Evolutionary conservation across 1,284 basidiomycete genomes (phyloP), one percentile per base, ranked within the genome.

Genomic region (Moniliophthora roreri): DNA sequence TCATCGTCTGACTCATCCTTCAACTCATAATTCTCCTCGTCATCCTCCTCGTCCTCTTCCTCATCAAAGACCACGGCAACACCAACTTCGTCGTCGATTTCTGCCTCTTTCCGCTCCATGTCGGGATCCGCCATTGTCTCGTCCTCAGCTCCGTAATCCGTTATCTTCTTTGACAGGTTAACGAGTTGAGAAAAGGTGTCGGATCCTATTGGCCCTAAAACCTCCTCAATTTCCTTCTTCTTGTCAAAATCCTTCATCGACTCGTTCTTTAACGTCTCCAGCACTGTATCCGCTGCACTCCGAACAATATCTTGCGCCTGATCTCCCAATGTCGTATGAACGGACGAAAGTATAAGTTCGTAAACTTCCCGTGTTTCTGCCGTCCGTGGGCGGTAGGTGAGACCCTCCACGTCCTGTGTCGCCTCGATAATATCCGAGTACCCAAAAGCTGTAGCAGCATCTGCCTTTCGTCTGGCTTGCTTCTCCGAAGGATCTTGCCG

Each of bases 21-120:
- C 54, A 93, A 81, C 64, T 92, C 90, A 56, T 80, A 93, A 4
- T 89, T 87, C 52, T 93, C 91, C 0, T 93, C 91, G 1, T 93
- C 93, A 2, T 95, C 91, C 6, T 93, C 90, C 24, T 94, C 91
- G 61, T 91, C 84, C 57, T 95, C 95, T 59, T 98, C 95, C 61
- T 98, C 95, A 61, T 97, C 96, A 58, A 98, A 98, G 9, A 96
- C 88, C 4, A 98, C 95, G 0, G 94, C 95, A 1, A 98, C 95
- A 21, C 95, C 95, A 53, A 91, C 86, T 62, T 97, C 95, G 50
- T 95, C 93, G 58, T 95, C 93, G 59, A 93, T 94, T 62, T 91
- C 88, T 0, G 84, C 88, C 34, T 90, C 89, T 66, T 87, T 87
- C 48, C 80, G 75, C 66, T 91, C 89, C 73, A 81, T 78, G 61